Conservation (phyloP, 805 yeast genomes). For the Isabelozyma gotoi region DNA sequence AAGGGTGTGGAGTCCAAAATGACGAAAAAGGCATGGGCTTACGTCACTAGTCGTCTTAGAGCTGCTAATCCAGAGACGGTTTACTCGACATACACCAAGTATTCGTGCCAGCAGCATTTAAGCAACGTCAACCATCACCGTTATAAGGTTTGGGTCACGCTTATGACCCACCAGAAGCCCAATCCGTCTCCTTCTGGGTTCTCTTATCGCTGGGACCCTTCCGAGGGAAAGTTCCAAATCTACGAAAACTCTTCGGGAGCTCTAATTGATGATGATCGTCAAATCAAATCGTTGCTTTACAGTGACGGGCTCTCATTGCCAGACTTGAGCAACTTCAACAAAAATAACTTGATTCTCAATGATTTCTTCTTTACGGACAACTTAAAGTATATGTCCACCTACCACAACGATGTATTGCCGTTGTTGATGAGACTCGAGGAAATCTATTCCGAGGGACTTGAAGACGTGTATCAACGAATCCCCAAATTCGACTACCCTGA, state of each 20-base stretch:
- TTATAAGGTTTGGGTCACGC: slow-evolving; percentile 33
- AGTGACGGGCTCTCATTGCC: slow-evolving; percentile 31
- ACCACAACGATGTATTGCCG: slow-evolving; percentile 37
- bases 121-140: slow-evolving; percentile 35
- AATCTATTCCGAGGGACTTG: slow-evolving; percentile 28
- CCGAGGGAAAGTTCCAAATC: slow-evolving; percentile 32
- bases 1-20: slow-evolving; percentile 29
- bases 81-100: slow-evolving; percentile 39
- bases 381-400: slow-evolving; percentile 32
- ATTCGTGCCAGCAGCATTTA: slow-evolving; percentile 38
- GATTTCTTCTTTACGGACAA: slow-evolving; percentile 37
- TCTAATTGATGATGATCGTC: slow-evolving; percentile 29
- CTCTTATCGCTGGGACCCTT: slow-evolving; percentile 36
- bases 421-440: slow-evolving; percentile 26
- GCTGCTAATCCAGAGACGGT: slow-evolving; percentile 40
- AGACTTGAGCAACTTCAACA: slow-evolving; percentile 23
- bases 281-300: slow-evolving; percentile 30
- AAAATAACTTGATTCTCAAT: slow-evolving; percentile 33
- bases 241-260: slow-evolving; percentile 21
- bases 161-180: slow-evolving; percentile 30
- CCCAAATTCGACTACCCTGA: slow-evolving; percentile 35
- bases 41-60: slow-evolving; percentile 33
- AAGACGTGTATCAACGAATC: slow-evolving; percentile 26
- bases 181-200: slow-evolving; percentile 17
- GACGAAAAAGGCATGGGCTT: slow-evolving; percentile 39